Evolutionary conservation across 1,284 basidiomycete genomes (phyloP), one percentile per base, ranked within the genome.

Genomic region (Heterobasidion parviporum): DNA sequence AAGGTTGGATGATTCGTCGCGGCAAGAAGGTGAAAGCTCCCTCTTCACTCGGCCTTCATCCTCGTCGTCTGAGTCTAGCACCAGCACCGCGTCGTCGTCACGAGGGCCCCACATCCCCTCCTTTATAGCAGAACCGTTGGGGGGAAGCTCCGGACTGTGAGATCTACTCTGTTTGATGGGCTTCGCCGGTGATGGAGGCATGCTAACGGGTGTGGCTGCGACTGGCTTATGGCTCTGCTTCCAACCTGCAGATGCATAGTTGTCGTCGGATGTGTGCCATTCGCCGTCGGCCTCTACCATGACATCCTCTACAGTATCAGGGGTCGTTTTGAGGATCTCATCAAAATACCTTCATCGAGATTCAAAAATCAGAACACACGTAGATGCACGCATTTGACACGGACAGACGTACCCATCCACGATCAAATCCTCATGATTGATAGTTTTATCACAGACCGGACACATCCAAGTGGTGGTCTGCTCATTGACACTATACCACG

Each of bases 391-490:
- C 51, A 53, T 20, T 45, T 49, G n/a, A 54, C 43, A 57, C n/a
- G 32, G 16, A 49, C 53, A 18, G n/a, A 71, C 87, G 60, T 70
- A 95, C 89, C 92, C 94, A 68, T 99, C 96, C 59, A 97, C 80
- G 52, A 96, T 87, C 35, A 99, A 72, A 57, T 98, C 92, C 43
- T 90, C 87, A 10, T 83, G 75, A 60, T 87, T 82, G 55, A 99
- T 71, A 35, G 77, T 74, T 65, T 83, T 87, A 68, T 92, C 92
- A 71, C 97, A 99, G 43, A 94, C 87, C n/a, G 97, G 96, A 69
- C 97, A 99, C 44, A 88, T 71, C 90, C 93, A 99, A 35, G 94
- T 94, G 0, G 97, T 97, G 6, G 95, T 96, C 71, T 93, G 89
- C 65, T 96, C 92, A 82, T 98, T 99, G 67, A 97, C 85, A 20